phyloP scores from a whole-genome alignment of 148 eudicot species.

The Polygonum aviculare region DNA sequence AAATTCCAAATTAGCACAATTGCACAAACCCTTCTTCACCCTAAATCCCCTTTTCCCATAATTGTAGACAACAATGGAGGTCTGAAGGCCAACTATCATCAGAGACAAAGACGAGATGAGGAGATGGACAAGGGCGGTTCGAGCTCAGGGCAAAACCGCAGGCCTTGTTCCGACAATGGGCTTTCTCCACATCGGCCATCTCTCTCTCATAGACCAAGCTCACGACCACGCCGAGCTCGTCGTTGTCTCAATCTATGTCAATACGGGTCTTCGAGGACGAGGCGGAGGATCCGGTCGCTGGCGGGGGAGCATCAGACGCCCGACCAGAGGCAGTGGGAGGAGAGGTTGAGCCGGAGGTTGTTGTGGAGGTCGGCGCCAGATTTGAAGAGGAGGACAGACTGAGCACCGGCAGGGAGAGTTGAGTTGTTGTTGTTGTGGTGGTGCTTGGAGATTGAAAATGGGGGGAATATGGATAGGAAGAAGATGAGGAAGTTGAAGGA shows the following conservation, averaged over 20 bases:
- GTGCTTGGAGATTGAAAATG: background rate
- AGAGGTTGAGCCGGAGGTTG: constrained; percentile 24
- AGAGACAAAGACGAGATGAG: constrained; percentile 60
- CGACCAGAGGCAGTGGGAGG: constrained; percentile 34
- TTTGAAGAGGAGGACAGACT: constrained; percentile 30
- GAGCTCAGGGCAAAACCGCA: constrained; percentile 55
- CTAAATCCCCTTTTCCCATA: background rate
- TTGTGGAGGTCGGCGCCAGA: constrained; percentile 30
- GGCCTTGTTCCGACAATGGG: constrained; percentile 95
- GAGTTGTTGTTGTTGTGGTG: no score
- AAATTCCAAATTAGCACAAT: background rate
- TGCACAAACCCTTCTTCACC: background rate
- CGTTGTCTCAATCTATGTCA: constrained; percentile 82
- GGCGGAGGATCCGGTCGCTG: constrained; percentile 20
- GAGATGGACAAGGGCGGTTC: constrained; percentile 56
- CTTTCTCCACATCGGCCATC: constrained; percentile 81
- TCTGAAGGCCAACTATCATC: constrained; percentile 40
- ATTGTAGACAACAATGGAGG: background rate
- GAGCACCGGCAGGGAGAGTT: constrained; percentile 23
- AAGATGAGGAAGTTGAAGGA: background rate
- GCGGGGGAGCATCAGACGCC: constrained; percentile 27
- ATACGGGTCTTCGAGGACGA: constrained; percentile 65
- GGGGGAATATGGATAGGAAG: background rate
- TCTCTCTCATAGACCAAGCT: constrained; percentile 58
- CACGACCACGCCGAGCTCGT: constrained; percentile 37